These are phyloP conservation scores for Perkinsus marinus DNA, from an alignment of 169 alveolate genomes.

Conservation along the genomic window DNA sequence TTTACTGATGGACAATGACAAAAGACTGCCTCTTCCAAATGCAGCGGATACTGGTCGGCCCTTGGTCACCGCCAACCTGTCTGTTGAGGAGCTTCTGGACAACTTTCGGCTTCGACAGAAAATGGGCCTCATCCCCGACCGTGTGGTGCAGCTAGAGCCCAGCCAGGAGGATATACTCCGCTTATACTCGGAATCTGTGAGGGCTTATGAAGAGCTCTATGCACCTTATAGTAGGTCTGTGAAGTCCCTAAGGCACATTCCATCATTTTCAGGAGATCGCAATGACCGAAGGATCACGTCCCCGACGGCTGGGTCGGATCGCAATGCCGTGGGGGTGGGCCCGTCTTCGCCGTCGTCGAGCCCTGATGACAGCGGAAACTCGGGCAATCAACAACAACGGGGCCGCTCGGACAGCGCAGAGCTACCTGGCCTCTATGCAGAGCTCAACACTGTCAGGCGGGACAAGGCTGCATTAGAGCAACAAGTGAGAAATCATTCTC, in stretches of 20 bases:
- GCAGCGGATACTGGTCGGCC: not conserved
- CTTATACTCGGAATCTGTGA: not conserved
- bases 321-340: not conserved
- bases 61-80: not conserved
- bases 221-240: not conserved
- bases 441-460: not conserved
- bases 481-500: not conserved
- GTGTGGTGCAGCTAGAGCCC: not conserved
- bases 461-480: not conserved
- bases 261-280: not conserved
- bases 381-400: not conserved
- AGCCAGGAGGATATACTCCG: not conserved
- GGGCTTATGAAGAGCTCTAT: not conserved
- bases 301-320: not conserved
- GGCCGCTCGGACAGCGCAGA: not conserved
- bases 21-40: not conserved
- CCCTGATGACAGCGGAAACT: too few relatives aligned
- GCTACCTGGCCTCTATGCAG: not conserved
- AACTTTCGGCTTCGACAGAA: not conserved
- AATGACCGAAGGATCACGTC: not conserved
- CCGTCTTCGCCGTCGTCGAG: not conserved
- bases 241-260: not conserved
- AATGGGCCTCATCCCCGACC: not conserved
- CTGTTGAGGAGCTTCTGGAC: not conserved
- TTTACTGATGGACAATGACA: not conserved